Evolutionary conservation across 495 filamentous ascomycete species (phyloP).

Genomic region (Podospora tetraspora): DNA sequence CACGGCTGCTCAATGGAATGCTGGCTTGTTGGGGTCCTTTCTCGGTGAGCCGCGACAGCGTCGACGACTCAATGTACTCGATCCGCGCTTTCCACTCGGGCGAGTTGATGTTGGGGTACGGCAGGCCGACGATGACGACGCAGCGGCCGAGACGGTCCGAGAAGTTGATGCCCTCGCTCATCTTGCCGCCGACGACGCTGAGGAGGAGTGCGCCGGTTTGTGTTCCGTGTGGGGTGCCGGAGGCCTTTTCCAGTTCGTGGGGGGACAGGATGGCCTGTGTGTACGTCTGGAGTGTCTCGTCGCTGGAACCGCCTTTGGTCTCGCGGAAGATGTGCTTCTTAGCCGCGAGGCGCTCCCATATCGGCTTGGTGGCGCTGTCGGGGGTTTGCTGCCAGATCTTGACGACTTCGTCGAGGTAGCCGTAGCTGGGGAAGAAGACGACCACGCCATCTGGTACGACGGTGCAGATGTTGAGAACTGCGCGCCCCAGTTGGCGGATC

Average conservation of each 20-base stretch:
- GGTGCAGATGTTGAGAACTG: conserved; percentile 63
- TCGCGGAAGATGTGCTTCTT: conserved; percentile 68
- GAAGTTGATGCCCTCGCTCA: conserved; percentile 98
- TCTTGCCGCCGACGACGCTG: conserved; percentile 90
- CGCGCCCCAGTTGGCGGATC: conserved; percentile 70
- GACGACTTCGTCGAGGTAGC: conserved; percentile 73
- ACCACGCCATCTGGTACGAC: conserved; percentile 85
- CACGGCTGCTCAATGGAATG: background rate
- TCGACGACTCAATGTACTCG: conserved; percentile 70
- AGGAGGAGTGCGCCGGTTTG: conserved; percentile 67
- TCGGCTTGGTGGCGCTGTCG: conserved; percentile 23
- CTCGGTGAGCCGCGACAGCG: conserved; percentile 41
- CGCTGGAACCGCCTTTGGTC: conserved; percentile 52
- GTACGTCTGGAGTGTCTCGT: conserved; percentile 69
- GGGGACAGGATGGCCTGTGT: conserved; percentile 55
- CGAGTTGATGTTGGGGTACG: conserved; percentile 86
- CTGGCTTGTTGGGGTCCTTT: background rate
- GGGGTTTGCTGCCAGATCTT: conserved; percentile 53
- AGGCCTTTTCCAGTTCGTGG: background rate
- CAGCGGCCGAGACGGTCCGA: conserved; percentile 84
- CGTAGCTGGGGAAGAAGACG: conserved; percentile 95
- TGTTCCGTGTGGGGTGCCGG: background rate
- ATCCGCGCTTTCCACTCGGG: conserved; percentile 90
- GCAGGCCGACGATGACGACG: conserved; percentile 82
- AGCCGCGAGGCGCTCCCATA: conserved; percentile 51